Conservation (phyloP, 2,329 filamentous ascomycete species). For the Pseudogymnoascus sp. region DNA sequence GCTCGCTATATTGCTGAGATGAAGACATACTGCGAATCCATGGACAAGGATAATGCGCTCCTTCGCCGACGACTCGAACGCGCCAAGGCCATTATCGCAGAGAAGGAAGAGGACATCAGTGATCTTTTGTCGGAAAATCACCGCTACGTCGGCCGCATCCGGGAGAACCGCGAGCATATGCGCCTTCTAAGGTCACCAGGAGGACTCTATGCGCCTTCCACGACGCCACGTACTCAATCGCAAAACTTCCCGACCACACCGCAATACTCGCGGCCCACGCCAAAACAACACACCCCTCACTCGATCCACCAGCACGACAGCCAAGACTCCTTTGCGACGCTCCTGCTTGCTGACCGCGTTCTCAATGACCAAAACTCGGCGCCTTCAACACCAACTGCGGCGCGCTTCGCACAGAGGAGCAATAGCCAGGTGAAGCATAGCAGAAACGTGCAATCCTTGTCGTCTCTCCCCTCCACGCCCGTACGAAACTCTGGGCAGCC, state of each 20-base stretch:
- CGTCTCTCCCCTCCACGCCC: slow-evolving; percentile 75
- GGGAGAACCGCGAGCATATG: slow-evolving; percentile 83
- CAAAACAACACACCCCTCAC: slow-evolving; percentile 41
- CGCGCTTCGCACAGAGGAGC: slow-evolving; percentile 25
- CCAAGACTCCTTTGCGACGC: slow-evolving; percentile 64
- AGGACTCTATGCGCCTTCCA: slow-evolving; percentile 54
- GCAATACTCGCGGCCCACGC: slow-evolving; percentile 40
- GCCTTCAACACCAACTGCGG: slow-evolving; percentile 54
- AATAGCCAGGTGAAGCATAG: slow-evolving; percentile 54
- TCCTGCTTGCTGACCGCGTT: slow-evolving; percentile 67
- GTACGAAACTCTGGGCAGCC: slow-evolving; percentile 34
- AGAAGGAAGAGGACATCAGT: slow-evolving; percentile 66
- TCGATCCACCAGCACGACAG: slow-evolving; percentile 40
- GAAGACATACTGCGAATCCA: slow-evolving; percentile 57
- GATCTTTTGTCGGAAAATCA: slow-evolving; percentile 67
- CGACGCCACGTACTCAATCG: slow-evolving; percentile 46
- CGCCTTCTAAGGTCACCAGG: slow-evolving; percentile 70
- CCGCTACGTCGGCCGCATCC: slow-evolving; percentile 72
- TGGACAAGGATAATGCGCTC: slow-evolving; percentile 57
- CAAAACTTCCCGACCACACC: slow-evolving; percentile 36
- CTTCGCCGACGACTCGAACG: slow-evolving; percentile 59
- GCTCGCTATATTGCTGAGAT: slow-evolving; percentile 50
- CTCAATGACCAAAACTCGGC: slow-evolving; percentile 72
- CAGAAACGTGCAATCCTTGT: slow-evolving; percentile 73
- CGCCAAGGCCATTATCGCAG: slow-evolving; percentile 70